Evolutionary conservation across 2,329 filamentous ascomycete species (phyloP).

Genomic region (Talaromyces sp.): DNA sequence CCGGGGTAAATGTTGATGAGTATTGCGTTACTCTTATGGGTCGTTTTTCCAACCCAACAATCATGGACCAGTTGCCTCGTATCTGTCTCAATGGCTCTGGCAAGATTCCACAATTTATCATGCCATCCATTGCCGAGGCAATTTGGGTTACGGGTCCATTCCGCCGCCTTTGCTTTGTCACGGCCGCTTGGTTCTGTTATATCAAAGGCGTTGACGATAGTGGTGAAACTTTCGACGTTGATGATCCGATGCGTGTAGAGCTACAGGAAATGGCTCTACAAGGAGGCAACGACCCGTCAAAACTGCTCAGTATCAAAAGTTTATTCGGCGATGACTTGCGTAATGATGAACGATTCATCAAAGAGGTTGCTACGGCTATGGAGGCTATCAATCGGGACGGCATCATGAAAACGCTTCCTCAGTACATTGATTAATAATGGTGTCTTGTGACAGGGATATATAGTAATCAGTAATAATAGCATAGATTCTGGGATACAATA

Average conservation of each 20-base stretch:
- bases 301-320: slow-evolving; percentile 48
- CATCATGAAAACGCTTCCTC: slow-evolving; percentile 51
- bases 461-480: background rate
- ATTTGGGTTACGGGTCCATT: slow-evolving; percentile 49
- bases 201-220: slow-evolving; percentile 52
- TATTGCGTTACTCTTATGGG: slow-evolving; percentile 56
- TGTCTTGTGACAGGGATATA: background rate
- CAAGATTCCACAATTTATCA: slow-evolving; percentile 52
- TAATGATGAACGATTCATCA: slow-evolving; percentile 49
- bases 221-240: slow-evolving; percentile 42
- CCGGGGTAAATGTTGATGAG: slow-evolving; percentile 52
- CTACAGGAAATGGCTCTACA: slow-evolving; percentile 48
- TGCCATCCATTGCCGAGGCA: slow-evolving; percentile 40
- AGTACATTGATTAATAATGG: slow-evolving; percentile 45
- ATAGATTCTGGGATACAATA: background rate
- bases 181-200: slow-evolving; percentile 54
- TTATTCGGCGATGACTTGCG: slow-evolving; percentile 56
- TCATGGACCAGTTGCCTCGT: slow-evolving; percentile 56
- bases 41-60: slow-evolving; percentile 58
- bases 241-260: slow-evolving; percentile 52
- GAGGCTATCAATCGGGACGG: slow-evolving; percentile 50
- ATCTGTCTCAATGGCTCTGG: slow-evolving; percentile 54
- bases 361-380: slow-evolving; percentile 50
- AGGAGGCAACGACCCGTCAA: slow-evolving; percentile 44
- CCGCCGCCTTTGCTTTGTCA: slow-evolving; percentile 51